Percentiles rank a stretch among this genome's conserved stretches.
These are phyloP conservation scores for Novymonas esmeraldas DNA, from an alignment of 208 protist genomes.

Conservation along the genomic window DNA sequence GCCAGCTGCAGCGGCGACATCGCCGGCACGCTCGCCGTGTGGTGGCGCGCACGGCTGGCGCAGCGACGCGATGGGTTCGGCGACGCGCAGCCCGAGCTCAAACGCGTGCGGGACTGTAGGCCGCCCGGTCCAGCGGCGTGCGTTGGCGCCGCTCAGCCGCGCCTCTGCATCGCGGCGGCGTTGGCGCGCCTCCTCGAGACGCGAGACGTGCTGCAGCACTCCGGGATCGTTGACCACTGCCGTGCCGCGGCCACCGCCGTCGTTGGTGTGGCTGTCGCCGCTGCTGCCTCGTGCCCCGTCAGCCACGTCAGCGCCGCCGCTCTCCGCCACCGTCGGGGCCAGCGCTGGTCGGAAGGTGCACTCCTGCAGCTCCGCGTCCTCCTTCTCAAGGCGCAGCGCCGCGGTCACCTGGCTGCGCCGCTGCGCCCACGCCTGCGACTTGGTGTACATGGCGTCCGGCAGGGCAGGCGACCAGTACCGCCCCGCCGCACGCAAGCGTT, in stretches of 20 bases:
- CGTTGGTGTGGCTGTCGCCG: background rate
- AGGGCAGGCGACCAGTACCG: slow-evolving; percentile 36
- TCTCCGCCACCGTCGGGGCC: slow-evolving; percentile 1
- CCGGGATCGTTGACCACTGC: slow-evolving; percentile 31
- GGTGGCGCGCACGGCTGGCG: slow-evolving; percentile 41
- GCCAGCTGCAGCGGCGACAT: background rate
- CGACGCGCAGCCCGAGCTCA: slow-evolving; percentile 33
- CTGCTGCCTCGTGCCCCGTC: background rate
- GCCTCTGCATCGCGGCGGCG: slow-evolving; percentile 33
- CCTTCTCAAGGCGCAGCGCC: slow-evolving; percentile 29
- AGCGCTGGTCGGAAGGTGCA: slow-evolving; percentile 58
- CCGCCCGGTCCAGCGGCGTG: slow-evolving; percentile 33
- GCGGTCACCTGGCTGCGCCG: slow-evolving; percentile 28
- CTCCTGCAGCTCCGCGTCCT: slow-evolving; percentile 21
- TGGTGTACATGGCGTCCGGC: slow-evolving; percentile 62
- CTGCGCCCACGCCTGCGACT: slow-evolving; percentile 55
- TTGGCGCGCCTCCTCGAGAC: slow-evolving; percentile 41
- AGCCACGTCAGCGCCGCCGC: slow-evolving; percentile 2
- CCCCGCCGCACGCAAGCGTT: slow-evolving; percentile 35
- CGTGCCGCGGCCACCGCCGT: background rate
- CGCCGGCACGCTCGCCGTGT: background rate
- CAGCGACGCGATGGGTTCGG: slow-evolving; percentile 52
- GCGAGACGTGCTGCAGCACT: slow-evolving; percentile 41
- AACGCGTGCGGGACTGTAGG: slow-evolving; percentile 47
- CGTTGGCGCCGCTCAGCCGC: slow-evolving; percentile 27